Evolutionary conservation across 148 eudicot species (phyloP).

Genomic region (Rhododendron griersonianum): DNA sequence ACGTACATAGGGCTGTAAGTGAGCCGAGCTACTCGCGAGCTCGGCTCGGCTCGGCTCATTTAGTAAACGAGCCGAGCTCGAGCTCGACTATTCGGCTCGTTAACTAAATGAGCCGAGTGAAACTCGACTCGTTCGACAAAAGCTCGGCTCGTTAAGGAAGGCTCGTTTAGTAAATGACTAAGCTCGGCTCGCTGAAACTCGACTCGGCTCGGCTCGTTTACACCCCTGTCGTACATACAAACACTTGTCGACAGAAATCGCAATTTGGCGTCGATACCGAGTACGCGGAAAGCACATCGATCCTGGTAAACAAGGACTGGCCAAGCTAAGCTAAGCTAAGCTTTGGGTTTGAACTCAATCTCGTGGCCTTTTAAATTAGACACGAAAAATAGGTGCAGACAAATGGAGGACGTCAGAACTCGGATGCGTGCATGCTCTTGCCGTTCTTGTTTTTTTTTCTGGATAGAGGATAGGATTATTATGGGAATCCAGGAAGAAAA

Average conservation of each 20-base stretch:
- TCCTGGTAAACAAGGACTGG: not conserved
- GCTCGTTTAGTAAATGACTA: no score
- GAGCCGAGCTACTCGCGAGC: no score
- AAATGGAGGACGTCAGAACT: not conserved
- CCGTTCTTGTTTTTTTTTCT: not conserved
- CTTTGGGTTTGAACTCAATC: not conserved
- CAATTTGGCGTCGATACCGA: not conserved
- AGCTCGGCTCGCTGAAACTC: no score
- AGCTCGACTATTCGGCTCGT: no score
- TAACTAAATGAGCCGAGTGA: no score
- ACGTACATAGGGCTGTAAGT: no score
- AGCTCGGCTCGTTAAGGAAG: no score
- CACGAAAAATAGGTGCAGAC: not conserved
- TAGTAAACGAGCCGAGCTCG: no score
- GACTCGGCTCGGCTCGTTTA: no score
- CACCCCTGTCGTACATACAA: no score
- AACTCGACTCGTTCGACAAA: no score
- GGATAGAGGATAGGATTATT: not conserved
- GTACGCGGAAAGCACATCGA: not conserved
- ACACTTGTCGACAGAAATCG: not conserved
- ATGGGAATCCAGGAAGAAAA: not conserved
- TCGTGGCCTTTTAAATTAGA: not conserved
- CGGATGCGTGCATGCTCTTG: not conserved
- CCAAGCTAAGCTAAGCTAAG: not conserved
- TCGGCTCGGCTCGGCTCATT: no score